Evolutionary conservation across 305 asterid species (phyloP).

Genomic region (Nicotiana rustica): DNA sequence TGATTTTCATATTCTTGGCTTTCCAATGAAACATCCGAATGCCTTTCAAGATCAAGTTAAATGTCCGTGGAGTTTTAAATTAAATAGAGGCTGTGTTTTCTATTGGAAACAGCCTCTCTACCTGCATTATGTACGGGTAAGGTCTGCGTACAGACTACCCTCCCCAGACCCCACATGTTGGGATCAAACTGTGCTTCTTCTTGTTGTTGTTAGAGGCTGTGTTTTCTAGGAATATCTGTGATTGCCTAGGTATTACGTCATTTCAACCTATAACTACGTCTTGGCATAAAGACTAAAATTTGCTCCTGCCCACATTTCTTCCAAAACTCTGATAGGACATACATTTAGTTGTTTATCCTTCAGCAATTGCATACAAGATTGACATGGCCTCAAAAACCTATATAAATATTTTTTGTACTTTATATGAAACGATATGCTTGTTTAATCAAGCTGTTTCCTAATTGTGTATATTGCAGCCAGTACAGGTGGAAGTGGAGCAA

Average conservation of each 20-base stretch:
- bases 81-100: background rate
- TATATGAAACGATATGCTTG: slow-evolving; percentile 27
- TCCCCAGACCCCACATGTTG: too few species aligned
- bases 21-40: background rate
- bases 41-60: background rate
- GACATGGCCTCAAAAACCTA: background rate
- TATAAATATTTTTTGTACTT: background rate
- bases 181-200: too few species aligned
- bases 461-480: slow-evolving; percentile 54
- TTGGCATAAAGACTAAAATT: slow-evolving; percentile 1
- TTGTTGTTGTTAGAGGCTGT: background rate
- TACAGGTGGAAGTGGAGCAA: slow-evolving; percentile 42
- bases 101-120: too few species aligned
- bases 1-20: background rate
- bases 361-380: slow-evolving; percentile 17
- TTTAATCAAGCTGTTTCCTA: background rate
- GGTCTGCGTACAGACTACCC: too few species aligned
- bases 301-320: background rate
- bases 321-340: background rate
- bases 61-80: background rate
- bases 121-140: too few species aligned
- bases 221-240: background rate
- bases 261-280: background rate
- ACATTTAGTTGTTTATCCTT: slow-evolving; percentile 26
- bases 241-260: slow-evolving; percentile 15